A percentile compares a stretch with the other conserved stretches of the same genome.
Conservation (phyloP, 768 basidiomycete species). For the Mycena olivaceomarginata region DNA sequence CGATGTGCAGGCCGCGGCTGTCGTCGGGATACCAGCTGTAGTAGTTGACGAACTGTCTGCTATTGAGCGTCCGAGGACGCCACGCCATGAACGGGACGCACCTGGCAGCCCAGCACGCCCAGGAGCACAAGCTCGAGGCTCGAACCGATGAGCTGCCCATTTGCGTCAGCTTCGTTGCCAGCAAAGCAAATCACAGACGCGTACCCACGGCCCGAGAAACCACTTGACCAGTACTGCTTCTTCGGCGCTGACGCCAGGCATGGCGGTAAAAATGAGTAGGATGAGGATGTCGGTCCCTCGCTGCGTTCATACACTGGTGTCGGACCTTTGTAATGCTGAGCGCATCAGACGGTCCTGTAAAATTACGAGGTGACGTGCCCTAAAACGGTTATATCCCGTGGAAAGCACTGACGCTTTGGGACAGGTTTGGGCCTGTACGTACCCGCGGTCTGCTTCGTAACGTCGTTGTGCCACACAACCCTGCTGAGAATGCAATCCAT, state of each 20-base stretch:
- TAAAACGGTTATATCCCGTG: background rate
- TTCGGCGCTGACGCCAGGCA: background rate
- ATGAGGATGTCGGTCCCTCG: no score
- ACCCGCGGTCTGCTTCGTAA: background rate
- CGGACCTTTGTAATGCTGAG: no score
- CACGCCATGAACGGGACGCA: slow-evolving; percentile 2
- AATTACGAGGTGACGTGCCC: background rate
- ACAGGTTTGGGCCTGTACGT: background rate
- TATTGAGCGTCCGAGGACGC: background rate
- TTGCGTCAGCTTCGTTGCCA: slow-evolving; percentile 17
- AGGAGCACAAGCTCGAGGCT: slow-evolving; percentile 25
- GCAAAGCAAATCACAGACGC: slow-evolving; percentile 7
- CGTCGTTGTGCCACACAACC: background rate
- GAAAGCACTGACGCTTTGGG: background rate
- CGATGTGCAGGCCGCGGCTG: slow-evolving; percentile 2
- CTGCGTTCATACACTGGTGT: no score
- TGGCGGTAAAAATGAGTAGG: background rate
- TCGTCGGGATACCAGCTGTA: slow-evolving; percentile 34
- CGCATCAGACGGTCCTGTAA: background rate
- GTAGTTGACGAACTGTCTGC: slow-evolving; percentile 34
- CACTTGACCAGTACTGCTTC: slow-evolving; percentile 13
- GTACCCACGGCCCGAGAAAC: slow-evolving; percentile 36
- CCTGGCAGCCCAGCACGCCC: slow-evolving; percentile 34
- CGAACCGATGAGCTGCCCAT: slow-evolving; percentile 28
- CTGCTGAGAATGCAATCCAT: background rate